Conservation (phyloP, 1,284 basidiomycete species). For the Rhodotorula sp. region DNA sequence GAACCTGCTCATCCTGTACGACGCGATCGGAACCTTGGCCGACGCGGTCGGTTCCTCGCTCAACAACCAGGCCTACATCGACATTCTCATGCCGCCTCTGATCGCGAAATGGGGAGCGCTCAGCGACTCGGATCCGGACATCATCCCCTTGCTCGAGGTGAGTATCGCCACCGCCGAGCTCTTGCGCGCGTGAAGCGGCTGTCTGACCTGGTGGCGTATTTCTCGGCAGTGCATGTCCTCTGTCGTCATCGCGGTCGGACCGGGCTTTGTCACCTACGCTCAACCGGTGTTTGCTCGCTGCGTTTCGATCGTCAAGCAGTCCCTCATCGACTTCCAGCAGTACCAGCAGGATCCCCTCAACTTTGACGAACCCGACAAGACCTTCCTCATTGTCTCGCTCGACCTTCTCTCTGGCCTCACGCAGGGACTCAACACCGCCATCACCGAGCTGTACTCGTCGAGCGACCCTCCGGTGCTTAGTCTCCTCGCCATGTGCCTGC, state of each 20-base stretch:
- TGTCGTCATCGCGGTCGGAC: slow-evolving; percentile 92
- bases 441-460: slow-evolving; percentile 65
- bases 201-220: slow-evolving; percentile 3
- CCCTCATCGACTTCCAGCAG: slow-evolving; percentile 78
- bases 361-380: slow-evolving; percentile 86
- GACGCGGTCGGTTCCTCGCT: slow-evolving; percentile 90
- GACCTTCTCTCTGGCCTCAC: slow-evolving; percentile 93
- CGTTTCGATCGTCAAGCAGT: slow-evolving; percentile 75
- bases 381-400: slow-evolving; percentile 94
- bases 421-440: slow-evolving; percentile 80
- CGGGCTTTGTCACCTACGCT: slow-evolving; percentile 85
- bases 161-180: slow-evolving; percentile 36
- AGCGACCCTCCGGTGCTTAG: slow-evolving; percentile 70
- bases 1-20: slow-evolving; percentile 97
- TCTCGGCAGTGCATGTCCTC: slow-evolving; percentile 84
- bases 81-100: slow-evolving; percentile 94
- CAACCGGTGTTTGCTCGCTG: slow-evolving; percentile 91
- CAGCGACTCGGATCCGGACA: slow-evolving; percentile 83
- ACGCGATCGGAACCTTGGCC: slow-evolving; percentile 94
- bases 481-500: slow-evolving; percentile 74
- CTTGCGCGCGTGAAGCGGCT: neutral
- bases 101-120: slow-evolving; percentile 85
- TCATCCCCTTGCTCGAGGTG: slow-evolving; percentile 92
- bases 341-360: slow-evolving; percentile 57
- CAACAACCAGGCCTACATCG: slow-evolving; percentile 80